Evolutionary conservation across 2,329 filamentous ascomycete genomes (phyloP).

Genomic region (Microsporum canis): DNA sequence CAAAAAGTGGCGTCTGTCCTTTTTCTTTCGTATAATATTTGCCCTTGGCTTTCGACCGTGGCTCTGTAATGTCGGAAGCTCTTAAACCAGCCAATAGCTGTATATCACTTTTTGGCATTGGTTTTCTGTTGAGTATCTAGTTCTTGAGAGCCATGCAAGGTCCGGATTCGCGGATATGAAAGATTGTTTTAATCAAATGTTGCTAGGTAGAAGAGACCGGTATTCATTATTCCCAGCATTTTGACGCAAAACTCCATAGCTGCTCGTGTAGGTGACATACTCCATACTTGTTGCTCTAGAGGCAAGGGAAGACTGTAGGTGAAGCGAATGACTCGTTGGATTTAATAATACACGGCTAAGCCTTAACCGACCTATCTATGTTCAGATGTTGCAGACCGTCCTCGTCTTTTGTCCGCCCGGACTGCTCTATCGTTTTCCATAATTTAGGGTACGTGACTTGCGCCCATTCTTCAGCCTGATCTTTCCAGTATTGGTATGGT

Average conservation of each 20-base stretch:
- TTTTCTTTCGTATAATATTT: neutral
- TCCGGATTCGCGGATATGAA: too few species aligned
- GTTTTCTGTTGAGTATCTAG: too few species aligned
- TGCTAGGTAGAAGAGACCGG: too few species aligned
- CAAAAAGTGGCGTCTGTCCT: neutral
- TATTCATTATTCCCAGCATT: too few species aligned
- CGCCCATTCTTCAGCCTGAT: slow-evolving; percentile 63
- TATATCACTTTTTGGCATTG: too few species aligned
- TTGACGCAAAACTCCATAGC: too few species aligned
- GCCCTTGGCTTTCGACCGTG: neutral
- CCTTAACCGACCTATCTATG: slow-evolving; percentile 11
- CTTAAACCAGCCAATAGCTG: too few species aligned
- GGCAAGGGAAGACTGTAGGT: neutral
- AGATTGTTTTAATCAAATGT: too few species aligned
- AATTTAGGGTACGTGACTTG: slow-evolving; percentile 52
- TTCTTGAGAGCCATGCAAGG: too few species aligned
- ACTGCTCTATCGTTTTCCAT: slow-evolving; percentile 55
- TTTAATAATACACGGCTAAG: slow-evolving; percentile 5
- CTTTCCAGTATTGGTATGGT: slow-evolving; percentile 53
- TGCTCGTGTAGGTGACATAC: neutral
- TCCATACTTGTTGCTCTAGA: neutral
- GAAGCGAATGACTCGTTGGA: neutral
- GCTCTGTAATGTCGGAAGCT: neutral
- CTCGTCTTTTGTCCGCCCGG: slow-evolving; percentile 9
- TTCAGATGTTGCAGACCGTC: slow-evolving; percentile 11